These are phyloP conservation scores for Panicum virgatum DNA, from an alignment of 202 grass and related monocot species.

Conservation along the genomic window DNA sequence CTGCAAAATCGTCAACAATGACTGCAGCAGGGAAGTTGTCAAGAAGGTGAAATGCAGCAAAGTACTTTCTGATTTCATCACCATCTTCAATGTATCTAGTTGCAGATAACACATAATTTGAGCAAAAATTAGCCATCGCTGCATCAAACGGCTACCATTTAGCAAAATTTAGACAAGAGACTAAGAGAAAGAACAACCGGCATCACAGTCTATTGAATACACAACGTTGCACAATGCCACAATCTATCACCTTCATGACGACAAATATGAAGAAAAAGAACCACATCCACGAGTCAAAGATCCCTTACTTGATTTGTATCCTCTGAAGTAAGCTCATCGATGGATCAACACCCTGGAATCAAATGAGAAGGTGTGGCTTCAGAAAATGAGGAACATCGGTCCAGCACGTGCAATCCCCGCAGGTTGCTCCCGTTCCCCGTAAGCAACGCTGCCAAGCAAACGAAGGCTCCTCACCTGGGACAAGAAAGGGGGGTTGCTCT, in stretches of 20 bases:
- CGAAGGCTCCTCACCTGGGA: slow-evolving; percentile 55
- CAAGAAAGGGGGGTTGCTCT: slow-evolving; percentile 79
- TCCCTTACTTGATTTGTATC: slow-evolving; percentile 83
- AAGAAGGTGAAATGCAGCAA: slow-evolving; percentile 87
- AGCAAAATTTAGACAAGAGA: background rate
- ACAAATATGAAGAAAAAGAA: background rate
- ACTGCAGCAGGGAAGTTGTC: slow-evolving; percentile 67
- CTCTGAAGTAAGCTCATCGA: slow-evolving; percentile 59
- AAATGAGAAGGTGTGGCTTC: slow-evolving; percentile 8
- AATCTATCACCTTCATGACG: slow-evolving; percentile 9
- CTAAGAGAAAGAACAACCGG: background rate
- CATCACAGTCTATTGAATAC: background rate
- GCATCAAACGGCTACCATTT: slow-evolving; percentile 1
- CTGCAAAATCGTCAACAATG: slow-evolving; percentile 89
- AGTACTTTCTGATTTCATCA: slow-evolving; percentile 76
- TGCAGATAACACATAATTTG: slow-evolving; percentile 22
- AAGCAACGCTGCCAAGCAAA: slow-evolving; percentile 2
- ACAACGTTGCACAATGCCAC: background rate
- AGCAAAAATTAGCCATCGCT: background rate
- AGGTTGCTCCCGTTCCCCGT: background rate
- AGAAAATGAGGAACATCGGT: slow-evolving; percentile 11
- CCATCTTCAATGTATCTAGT: slow-evolving; percentile 77
- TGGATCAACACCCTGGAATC: slow-evolving; percentile 64
- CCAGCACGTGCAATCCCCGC: background rate
- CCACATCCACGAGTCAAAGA: background rate